Evolutionary conservation across 371 early-diverging fungal genomes (phyloP).

Genomic region (Astathelohania contejeani): DNA sequence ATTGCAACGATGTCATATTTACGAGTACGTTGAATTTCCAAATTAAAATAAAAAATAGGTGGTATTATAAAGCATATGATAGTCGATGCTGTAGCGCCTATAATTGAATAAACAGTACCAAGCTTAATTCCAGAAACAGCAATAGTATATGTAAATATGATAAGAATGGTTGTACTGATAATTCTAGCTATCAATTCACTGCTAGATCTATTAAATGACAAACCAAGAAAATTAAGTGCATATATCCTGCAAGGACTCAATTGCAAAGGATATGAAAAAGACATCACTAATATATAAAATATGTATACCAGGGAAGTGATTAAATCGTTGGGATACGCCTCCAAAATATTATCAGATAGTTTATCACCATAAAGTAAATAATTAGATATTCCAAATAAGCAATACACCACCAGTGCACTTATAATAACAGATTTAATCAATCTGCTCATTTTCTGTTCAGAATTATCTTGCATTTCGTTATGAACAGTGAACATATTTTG

Average conservation of each 20-base stretch:
- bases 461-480: conserved; percentile 40
- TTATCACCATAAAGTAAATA: conserved; percentile 77
- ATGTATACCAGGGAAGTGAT: conserved; percentile 58
- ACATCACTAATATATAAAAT: conserved; percentile 69
- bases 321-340: conserved; percentile 38
- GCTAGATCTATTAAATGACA: conserved; percentile 16
- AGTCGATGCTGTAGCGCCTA: conserved; percentile 92
- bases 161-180: conserved; percentile 33
- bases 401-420: conserved; percentile 64
- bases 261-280: conserved; percentile 88
- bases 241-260: conserved; percentile 79
- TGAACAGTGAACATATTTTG: conserved; percentile 58
- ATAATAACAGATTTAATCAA: conserved; percentile 55
- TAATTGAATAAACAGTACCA: conserved; percentile 64
- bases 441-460: conserved; percentile 25
- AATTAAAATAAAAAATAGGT: conserved; percentile 75
- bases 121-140: conserved; percentile 41
- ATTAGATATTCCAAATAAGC: conserved; percentile 69
- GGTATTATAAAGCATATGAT: conserved; percentile 91
- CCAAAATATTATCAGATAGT: conserved; percentile 70
- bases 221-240: conserved; percentile 61
- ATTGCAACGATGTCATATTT: too few species aligned
- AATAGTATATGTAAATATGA: conserved; percentile 28
- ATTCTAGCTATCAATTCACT: conserved; percentile 26
- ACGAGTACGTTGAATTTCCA: too few species aligned